phyloP scores from a whole-genome alignment of 805 yeast genomes.

The Cyberlindnera bimundalis region DNA sequence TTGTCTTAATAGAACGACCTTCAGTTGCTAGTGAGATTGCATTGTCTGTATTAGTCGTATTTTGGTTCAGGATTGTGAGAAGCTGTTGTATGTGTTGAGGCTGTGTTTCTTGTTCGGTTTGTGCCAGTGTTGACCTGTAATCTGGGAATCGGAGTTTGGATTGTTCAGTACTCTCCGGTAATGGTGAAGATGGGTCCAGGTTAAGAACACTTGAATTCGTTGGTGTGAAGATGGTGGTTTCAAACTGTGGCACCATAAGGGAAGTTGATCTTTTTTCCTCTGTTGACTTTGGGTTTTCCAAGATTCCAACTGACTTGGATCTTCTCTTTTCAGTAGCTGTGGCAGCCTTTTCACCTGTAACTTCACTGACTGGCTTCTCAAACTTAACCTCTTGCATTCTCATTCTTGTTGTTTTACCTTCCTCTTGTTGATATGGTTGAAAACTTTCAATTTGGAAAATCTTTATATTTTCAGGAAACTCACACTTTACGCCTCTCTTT shows the following conservation, averaged over 20 bases:
- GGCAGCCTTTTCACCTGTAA: too few species aligned
- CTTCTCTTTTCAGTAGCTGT: too few species aligned
- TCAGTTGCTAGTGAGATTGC: conserved; percentile 23
- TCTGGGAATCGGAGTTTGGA: too few species aligned
- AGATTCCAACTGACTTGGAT: too few species aligned
- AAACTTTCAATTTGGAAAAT: conserved; percentile 16
- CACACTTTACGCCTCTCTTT: conserved; percentile 24
- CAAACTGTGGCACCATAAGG: too few species aligned
- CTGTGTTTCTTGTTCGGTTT: not conserved
- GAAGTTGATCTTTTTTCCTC: too few species aligned
- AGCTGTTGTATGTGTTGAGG: conserved; percentile 1
- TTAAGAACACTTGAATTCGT: too few species aligned
- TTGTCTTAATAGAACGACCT: conserved; percentile 24
- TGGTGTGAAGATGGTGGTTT: too few species aligned
- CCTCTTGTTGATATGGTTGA: conserved; percentile 2
- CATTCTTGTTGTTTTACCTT: not conserved
- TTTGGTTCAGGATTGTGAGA: not conserved
- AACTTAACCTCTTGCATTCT: conserved; percentile 5
- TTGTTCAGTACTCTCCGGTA: too few species aligned
- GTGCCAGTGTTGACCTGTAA: too few species aligned
- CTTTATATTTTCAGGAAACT: conserved; percentile 28
- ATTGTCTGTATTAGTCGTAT: conserved; percentile 12
- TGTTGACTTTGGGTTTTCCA: not conserved
- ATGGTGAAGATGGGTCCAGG: too few species aligned
- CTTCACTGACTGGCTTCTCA: too few species aligned